phyloP scores from a whole-genome alignment of 225 moss, liverwort and hornwort species.

The Physcomitrium patens region DNA sequence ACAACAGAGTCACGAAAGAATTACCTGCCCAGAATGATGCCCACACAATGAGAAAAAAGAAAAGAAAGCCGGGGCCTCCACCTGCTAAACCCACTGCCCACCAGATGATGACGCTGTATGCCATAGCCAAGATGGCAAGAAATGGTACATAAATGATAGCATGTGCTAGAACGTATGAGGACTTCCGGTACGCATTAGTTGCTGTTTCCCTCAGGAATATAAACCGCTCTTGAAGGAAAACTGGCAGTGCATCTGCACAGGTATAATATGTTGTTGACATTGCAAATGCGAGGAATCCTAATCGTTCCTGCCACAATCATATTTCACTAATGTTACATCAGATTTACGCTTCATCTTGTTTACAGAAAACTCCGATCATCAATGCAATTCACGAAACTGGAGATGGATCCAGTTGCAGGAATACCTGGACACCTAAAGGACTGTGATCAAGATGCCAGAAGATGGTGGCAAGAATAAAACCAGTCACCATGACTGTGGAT shows the following conservation, averaged over 20 bases:
- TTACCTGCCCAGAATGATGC: slow-evolving; percentile 53
- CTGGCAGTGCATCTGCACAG: slow-evolving; percentile 74
- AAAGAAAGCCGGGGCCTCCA: slow-evolving; percentile 55
- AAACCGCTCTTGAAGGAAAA: slow-evolving; percentile 78
- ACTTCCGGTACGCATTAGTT: slow-evolving; percentile 84
- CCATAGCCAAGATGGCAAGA: slow-evolving; percentile 52
- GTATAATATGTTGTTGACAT: slow-evolving; percentile 82
- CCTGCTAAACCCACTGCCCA: slow-evolving; percentile 88
- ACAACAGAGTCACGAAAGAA: slow-evolving; percentile 73
- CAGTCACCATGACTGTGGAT: slow-evolving; percentile 67
- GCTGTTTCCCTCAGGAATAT: slow-evolving; percentile 85
- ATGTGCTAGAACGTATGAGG: slow-evolving; percentile 79
- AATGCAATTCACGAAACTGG: too few species aligned
- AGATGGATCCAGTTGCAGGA: too few species aligned
- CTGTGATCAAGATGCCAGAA: slow-evolving; percentile 87
- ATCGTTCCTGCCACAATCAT: slow-evolving; percentile 33
- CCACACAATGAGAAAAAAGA: slow-evolving; percentile 49
- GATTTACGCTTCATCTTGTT: too few species aligned
- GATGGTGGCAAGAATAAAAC: slow-evolving; percentile 76
- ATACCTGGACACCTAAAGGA: slow-evolving; percentile 70
- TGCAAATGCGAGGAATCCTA: slow-evolving; percentile 63
- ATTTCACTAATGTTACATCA: too few species aligned
- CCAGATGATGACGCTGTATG: slow-evolving; percentile 64
- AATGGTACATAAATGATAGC: slow-evolving; percentile 76
- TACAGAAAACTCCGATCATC: too few species aligned